phyloP scores from a whole-genome alignment of 768 basidiomycete genomes.

The Boletus speciosus region DNA sequence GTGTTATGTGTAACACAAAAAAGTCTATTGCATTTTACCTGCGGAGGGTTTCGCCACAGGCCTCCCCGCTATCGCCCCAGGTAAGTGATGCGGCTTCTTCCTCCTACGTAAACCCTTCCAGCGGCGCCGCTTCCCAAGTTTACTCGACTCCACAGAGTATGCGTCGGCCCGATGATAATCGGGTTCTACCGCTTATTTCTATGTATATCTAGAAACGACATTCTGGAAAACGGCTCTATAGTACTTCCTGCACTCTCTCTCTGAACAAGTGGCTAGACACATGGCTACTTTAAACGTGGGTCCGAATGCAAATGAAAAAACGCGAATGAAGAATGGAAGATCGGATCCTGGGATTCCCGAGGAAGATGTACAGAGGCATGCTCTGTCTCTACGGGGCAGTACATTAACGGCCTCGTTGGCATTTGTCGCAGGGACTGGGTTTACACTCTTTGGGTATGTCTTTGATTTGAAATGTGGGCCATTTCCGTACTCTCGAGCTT shows the following conservation, averaged over 20 bases:
- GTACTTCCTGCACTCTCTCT: background rate
- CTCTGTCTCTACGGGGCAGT: slow-evolving; percentile 31
- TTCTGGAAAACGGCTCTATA: background rate
- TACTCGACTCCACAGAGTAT: background rate
- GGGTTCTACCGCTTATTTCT: slow-evolving; percentile 5
- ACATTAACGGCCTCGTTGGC: slow-evolving; percentile 47
- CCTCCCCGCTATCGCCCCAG: background rate
- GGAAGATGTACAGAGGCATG: slow-evolving; percentile 13
- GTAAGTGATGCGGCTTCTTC: slow-evolving; percentile 4
- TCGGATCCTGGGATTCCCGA: background rate
- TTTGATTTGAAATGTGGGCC: background rate
- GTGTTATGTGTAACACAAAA: background rate
- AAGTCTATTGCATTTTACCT: background rate
- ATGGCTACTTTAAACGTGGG: slow-evolving; percentile 8
- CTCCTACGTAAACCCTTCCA: background rate
- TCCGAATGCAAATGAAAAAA: slow-evolving; percentile 9
- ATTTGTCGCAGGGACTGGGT: slow-evolving; percentile 56
- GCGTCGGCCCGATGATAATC: background rate
- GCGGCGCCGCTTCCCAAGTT: background rate
- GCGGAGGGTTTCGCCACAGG: background rate
- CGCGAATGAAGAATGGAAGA: background rate
- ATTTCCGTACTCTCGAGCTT: background rate
- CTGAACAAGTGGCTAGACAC: background rate
- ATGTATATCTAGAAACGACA: slow-evolving; percentile 3
- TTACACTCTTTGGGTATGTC: slow-evolving; percentile 58